Evolutionary conservation across 1,284 basidiomycete genomes (phyloP).

Genomic region (Phaffia rhodozyma): DNA sequence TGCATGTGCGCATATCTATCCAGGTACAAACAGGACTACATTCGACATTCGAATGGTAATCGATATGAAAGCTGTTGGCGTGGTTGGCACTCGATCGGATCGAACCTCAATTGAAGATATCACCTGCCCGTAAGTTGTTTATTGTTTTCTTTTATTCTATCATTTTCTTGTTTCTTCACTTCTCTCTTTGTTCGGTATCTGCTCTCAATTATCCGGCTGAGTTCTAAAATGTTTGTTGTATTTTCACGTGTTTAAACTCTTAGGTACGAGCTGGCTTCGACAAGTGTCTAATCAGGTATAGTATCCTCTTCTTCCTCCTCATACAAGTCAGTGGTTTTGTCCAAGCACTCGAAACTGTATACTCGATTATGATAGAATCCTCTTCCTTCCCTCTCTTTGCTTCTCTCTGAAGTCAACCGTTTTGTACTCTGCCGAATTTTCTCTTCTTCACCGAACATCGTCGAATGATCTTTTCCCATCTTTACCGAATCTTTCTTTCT

Average conservation of each 20-base stretch:
- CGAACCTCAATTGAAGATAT: constrained; percentile 11
- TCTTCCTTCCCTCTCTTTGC: no score
- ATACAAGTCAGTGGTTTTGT: no score
- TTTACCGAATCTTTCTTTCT: no score
- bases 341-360: no score
- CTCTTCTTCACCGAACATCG: not conserved
- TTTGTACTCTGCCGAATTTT: not conserved
- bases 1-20: constrained; percentile 20
- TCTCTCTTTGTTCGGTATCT: not conserved
- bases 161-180: not conserved
- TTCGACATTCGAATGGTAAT: constrained; percentile 18
- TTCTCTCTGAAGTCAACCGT: no score
- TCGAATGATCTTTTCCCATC: no score
- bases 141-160: not conserved
- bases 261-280: constrained; percentile 13
- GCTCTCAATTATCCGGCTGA: no score
- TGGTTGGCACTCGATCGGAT: constrained; percentile 2
- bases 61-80: constrained; percentile 13
- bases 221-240: no score
- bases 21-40: constrained; percentile 15
- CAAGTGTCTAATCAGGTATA: not conserved
- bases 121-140: constrained; percentile 15
- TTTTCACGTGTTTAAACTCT: not conserved
- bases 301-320: no score
- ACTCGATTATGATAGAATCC: no score